Conservation (phyloP, 202 grass and related monocot genomes). For the Schoenoplectus triqueter region DNA sequence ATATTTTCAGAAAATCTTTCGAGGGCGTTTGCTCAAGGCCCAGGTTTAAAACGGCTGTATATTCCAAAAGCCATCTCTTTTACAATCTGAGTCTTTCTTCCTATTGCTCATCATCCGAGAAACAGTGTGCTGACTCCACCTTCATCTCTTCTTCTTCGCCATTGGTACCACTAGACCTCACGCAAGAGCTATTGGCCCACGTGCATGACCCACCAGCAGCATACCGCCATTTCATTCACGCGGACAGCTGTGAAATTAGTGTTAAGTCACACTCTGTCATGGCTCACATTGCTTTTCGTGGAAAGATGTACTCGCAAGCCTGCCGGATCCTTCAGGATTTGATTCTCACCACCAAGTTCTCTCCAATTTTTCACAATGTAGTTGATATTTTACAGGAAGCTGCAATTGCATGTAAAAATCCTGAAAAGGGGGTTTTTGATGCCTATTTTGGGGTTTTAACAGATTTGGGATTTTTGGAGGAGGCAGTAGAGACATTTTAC, state of each 20-base stretch:
- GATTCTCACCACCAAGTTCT: conserved; percentile 29
- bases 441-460: conserved; percentile 74
- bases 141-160: not conserved
- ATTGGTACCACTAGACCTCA: conserved; percentile 16
- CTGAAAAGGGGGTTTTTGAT: conserved; percentile 59
- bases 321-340: conserved; percentile 28
- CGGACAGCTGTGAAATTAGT: not conserved
- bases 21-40: conserved; percentile 9
- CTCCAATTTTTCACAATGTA: conserved; percentile 31
- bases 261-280: conserved; percentile 32
- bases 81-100: conserved; percentile 18
- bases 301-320: conserved; percentile 33
- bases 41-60: not conserved
- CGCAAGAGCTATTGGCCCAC: conserved; percentile 24
- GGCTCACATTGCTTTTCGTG: conserved; percentile 28
- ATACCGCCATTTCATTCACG: conserved; percentile 16
- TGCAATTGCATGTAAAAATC: conserved; percentile 35
- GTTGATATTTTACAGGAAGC: conserved; percentile 16
- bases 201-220: conserved; percentile 30
- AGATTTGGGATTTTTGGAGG: conserved; percentile 64
- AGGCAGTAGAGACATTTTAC: conserved; percentile 52
- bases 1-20: conserved; percentile 11
- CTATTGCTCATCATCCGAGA: conserved; percentile 25
- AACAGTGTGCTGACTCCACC: not conserved
- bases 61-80: conserved; percentile 12